Conservation (phyloP, 306 rosid species). For the Quercus suber region DNA sequence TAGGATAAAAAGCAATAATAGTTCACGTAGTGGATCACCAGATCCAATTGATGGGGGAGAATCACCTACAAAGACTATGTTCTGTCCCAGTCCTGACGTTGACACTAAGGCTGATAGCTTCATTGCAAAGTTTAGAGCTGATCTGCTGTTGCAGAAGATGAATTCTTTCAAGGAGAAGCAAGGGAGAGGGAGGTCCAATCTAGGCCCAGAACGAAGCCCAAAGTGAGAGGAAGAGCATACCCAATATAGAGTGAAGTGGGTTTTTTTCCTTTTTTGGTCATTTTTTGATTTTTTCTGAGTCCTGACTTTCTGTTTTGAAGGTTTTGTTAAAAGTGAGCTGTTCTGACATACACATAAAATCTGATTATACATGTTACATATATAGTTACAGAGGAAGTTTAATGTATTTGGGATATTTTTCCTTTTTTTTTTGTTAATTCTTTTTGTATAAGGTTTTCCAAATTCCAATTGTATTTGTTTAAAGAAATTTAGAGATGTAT, state of each 20-base stretch:
- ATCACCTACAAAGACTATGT: constrained; percentile 26
- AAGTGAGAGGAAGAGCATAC: constrained; percentile 10
- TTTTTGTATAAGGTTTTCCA: too few species aligned
- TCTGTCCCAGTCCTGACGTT: constrained; percentile 74
- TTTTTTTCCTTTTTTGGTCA: constrained; percentile 2
- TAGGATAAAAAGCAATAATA: constrained; percentile 58
- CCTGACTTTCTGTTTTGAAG: not conserved
- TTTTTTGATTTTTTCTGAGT: not conserved
- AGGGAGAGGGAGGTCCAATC: constrained; percentile 44
- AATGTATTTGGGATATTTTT: not conserved
- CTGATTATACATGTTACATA: constrained; percentile 4
- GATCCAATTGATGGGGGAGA: constrained; percentile 39
- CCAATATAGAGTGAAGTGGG: constrained; percentile 5
- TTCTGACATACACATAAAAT: constrained; percentile 12
- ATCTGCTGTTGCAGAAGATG: constrained; percentile 68
- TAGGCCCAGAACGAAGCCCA: constrained; percentile 31
- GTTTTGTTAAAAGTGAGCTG: constrained; percentile 11
- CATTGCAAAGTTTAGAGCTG: constrained; percentile 70
- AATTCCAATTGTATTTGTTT: not conserved
- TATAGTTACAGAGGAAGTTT: not conserved
- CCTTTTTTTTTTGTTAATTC: not conserved
- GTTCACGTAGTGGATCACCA: constrained; percentile 54
- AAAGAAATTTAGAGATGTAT: not conserved
- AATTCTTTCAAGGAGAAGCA: constrained; percentile 60
- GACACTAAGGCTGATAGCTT: constrained; percentile 77